A percentile compares a stretch with the other conserved stretches of the same genome.
phyloP scores from a whole-genome alignment of 441 rosid genomes.

The Aquilaria agallochum region DNA sequence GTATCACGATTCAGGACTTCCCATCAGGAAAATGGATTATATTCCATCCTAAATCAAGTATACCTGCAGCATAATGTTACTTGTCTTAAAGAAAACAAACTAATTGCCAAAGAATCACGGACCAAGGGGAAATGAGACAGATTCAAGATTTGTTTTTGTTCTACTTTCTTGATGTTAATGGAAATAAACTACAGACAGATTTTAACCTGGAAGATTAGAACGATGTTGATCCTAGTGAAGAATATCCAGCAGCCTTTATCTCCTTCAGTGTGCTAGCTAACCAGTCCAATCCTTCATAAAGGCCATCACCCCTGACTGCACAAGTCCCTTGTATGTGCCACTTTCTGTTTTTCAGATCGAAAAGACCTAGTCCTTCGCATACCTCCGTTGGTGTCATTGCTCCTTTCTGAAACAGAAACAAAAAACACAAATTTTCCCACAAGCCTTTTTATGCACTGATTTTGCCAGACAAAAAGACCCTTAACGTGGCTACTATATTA shows the following conservation, averaged over 20 bases:
- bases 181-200: neutral
- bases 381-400: slow-evolving; percentile 97
- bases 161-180: neutral
- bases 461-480: no score
- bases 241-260: slow-evolving; percentile 90
- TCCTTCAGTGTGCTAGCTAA: slow-evolving; percentile 76
- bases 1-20: slow-evolving; percentile 14
- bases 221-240: slow-evolving; percentile 68
- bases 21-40: neutral
- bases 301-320: slow-evolving; percentile 94
- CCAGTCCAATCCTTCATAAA: slow-evolving; percentile 98
- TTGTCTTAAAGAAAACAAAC: neutral
- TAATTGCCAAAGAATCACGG: no score
- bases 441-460: no score
- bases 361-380: slow-evolving; percentile 87
- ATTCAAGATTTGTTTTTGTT: neutral
- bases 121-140: no score
- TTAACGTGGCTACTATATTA: no score
- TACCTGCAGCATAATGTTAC: slow-evolving; percentile 13
- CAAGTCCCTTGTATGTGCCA: slow-evolving; percentile 99
- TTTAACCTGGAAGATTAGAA: slow-evolving; percentile 47
- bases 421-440: neutral
- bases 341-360: slow-evolving; percentile 88
- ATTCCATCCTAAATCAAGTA: slow-evolving; percentile 7
- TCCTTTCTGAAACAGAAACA: slow-evolving; percentile 58